phyloP scores from a whole-genome alignment of 2,329 filamentous ascomycete genomes.

The Coniochaeta sp. region DNA sequence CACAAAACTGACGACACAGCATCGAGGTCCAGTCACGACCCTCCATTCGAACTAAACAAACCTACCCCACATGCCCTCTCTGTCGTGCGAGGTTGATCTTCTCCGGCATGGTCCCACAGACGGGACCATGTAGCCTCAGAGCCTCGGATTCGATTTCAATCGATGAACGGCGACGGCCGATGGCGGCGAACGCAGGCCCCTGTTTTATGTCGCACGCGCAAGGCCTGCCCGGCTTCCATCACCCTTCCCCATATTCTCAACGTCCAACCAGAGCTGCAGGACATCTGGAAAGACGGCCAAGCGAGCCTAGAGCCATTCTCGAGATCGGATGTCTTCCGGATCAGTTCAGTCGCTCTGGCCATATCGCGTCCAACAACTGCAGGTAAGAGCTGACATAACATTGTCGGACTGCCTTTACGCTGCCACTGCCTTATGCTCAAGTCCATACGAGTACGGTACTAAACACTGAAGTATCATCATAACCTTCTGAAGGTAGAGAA shows the following conservation, averaged over 20 bases:
- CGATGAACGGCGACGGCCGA: not conserved
- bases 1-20: not conserved
- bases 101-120: not conserved
- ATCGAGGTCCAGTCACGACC: not conserved
- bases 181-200: not conserved
- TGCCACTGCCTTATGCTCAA: not conserved
- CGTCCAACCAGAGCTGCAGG: constrained; percentile 14
- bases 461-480: not conserved
- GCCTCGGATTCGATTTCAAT: not conserved
- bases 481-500: not conserved
- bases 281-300: constrained; percentile 17
- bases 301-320: constrained; percentile 10
- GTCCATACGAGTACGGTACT: not conserved
- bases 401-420: not conserved
- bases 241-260: constrained; percentile 13
- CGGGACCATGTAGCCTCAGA: not conserved
- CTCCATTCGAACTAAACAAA: not conserved
- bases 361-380: not conserved
- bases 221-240: not conserved
- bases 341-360: not conserved
- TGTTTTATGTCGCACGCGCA: not conserved
- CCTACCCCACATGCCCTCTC: not conserved
- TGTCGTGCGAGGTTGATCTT: not conserved
- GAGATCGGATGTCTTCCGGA: not conserved
- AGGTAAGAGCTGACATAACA: not conserved